Percentiles rank a stretch among this genome's conserved stretches.
Evolutionary conservation across 495 filamentous ascomycete species (phyloP).

Genomic region (Cercophora scortea): DNA sequence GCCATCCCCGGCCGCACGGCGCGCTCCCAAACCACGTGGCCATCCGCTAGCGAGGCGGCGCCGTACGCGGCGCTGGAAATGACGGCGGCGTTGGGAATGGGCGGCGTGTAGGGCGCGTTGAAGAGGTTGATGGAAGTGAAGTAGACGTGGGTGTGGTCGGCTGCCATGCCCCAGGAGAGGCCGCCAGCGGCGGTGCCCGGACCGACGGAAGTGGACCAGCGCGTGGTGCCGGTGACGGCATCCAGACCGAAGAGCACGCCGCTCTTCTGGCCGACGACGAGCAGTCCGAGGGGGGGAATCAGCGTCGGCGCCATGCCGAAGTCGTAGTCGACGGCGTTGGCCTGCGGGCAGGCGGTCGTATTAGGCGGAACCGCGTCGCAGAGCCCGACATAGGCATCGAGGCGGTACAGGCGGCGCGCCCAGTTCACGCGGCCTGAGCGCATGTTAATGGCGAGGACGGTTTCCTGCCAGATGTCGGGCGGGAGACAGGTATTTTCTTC

Average conservation of each 20-base stretch:
- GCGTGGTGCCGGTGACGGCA: conserved; percentile 15
- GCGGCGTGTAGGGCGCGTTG: conserved; percentile 14
- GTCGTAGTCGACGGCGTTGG: conserved; percentile 22
- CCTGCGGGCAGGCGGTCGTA: conserved; percentile 13
- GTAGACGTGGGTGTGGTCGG: conserved; percentile 23
- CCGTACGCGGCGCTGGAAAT: conserved; percentile 18
- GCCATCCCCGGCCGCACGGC: conserved; percentile 1
- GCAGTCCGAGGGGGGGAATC: conserved; percentile 19
- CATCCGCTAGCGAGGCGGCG: conserved; percentile 19
- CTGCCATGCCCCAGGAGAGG: conserved; percentile 31
- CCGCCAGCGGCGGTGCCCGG: conserved; percentile 20
- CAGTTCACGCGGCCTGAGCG: conserved; percentile 22
- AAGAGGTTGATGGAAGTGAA: too few species aligned
- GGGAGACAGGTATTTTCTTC: conserved; percentile 1
- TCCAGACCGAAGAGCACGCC: conserved; percentile 25
- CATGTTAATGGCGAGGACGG: conserved; percentile 24
- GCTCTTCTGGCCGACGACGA: conserved; percentile 32
- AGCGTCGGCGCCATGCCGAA: conserved; percentile 31
- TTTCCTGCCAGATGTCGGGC: conserved; percentile 21
- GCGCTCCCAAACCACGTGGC: conserved; percentile 22
- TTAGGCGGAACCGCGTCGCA: conserved; percentile 15
- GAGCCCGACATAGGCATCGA: conserved; percentile 22
- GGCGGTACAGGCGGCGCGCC: conserved; percentile 13
- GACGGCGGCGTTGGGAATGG: conserved; percentile 7
- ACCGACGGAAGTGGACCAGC: conserved; percentile 20